These are phyloP conservation scores for Mangifera indica DNA, from an alignment of 345 rosid genomes.

Conservation along the genomic window DNA sequence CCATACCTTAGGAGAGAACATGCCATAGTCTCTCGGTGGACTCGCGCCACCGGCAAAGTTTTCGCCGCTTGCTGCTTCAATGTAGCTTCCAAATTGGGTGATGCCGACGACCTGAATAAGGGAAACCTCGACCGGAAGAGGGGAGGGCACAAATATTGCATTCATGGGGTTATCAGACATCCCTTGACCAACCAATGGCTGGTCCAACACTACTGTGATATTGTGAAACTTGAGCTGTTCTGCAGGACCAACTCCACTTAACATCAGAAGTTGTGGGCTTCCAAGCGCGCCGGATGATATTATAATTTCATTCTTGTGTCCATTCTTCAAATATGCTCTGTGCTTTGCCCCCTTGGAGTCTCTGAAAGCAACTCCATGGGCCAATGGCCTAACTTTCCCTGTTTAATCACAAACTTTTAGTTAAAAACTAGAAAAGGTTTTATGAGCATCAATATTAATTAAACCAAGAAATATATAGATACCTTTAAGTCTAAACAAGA, in stretches of 20 bases:
- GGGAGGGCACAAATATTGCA: constrained; percentile 63
- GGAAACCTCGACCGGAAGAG: constrained; percentile 62
- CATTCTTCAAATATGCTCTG: constrained; percentile 44
- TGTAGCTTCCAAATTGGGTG: constrained; percentile 53
- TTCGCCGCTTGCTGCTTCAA: constrained; percentile 62
- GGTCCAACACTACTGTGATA: constrained; percentile 48
- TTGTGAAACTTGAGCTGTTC: constrained; percentile 42
- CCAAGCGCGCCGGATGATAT: constrained; percentile 66
- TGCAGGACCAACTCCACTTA: constrained; percentile 72
- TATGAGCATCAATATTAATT: no score
- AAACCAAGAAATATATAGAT: background rate
- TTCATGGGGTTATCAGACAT: constrained; percentile 83
- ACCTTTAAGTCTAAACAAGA: constrained; percentile 43
- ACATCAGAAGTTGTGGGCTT: constrained; percentile 71
- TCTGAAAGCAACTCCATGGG: constrained; percentile 56
- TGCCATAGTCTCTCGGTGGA: constrained; percentile 38
- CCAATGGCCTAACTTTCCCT: constrained; percentile 38
- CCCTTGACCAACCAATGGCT: constrained; percentile 64
- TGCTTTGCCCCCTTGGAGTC: constrained; percentile 40
- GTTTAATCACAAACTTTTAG: background rate
- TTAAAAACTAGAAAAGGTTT: no score
- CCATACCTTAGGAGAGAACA: constrained; percentile 52
- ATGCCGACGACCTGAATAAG: constrained; percentile 78
- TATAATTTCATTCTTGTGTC: constrained; percentile 49
- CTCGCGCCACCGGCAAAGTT: constrained; percentile 36